phyloP scores from a whole-genome alignment of 1,284 basidiomycete species.

The Apiotrichum siamense region DNA sequence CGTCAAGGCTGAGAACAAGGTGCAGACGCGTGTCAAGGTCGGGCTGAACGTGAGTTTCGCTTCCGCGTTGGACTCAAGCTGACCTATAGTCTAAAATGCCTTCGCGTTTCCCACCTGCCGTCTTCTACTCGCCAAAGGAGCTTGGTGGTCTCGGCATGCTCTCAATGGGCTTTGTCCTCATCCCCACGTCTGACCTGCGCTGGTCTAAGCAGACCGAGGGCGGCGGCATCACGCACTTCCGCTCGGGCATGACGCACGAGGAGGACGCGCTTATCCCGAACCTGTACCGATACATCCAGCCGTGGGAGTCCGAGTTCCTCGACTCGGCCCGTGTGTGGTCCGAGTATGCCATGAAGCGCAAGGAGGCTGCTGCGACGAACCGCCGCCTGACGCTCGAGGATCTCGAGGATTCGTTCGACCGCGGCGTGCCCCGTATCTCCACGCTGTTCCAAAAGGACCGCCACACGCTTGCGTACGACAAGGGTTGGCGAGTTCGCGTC shows the following conservation, averaged over 20 bases:
- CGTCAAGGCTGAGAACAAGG: slow-evolving; percentile 97
- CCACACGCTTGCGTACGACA: slow-evolving; percentile 94
- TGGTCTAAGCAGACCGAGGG: slow-evolving; percentile 99
- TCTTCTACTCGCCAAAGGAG: slow-evolving; percentile 96
- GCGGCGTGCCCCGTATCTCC: slow-evolving; percentile 71
- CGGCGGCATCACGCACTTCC: slow-evolving; percentile 89
- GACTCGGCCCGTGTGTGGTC: slow-evolving; percentile 99
- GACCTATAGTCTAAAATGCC: slow-evolving; percentile 99
- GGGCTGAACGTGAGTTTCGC: no score
- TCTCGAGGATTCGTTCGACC: slow-evolving; percentile 92
- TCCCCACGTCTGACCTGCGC: slow-evolving; percentile 91
- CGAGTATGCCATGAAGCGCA: slow-evolving; percentile 98
- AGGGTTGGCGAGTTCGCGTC: slow-evolving; percentile 88
- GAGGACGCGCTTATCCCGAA: slow-evolving; percentile 94
- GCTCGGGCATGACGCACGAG: slow-evolving; percentile 92
- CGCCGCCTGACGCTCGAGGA: slow-evolving; percentile 94
- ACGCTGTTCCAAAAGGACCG: slow-evolving; percentile 74
- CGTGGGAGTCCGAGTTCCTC: slow-evolving; percentile 98
- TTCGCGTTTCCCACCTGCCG: slow-evolving; percentile 90
- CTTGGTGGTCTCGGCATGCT: slow-evolving; percentile 97
- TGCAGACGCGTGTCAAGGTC: slow-evolving; percentile 98
- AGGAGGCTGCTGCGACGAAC: slow-evolving; percentile 97
- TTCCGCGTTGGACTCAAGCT: no score
- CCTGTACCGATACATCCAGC: slow-evolving; percentile 94
- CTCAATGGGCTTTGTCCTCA: slow-evolving; percentile 98